Evolutionary conservation across 768 basidiomycete species (phyloP).

Genomic region (Sutorius australiensis): DNA sequence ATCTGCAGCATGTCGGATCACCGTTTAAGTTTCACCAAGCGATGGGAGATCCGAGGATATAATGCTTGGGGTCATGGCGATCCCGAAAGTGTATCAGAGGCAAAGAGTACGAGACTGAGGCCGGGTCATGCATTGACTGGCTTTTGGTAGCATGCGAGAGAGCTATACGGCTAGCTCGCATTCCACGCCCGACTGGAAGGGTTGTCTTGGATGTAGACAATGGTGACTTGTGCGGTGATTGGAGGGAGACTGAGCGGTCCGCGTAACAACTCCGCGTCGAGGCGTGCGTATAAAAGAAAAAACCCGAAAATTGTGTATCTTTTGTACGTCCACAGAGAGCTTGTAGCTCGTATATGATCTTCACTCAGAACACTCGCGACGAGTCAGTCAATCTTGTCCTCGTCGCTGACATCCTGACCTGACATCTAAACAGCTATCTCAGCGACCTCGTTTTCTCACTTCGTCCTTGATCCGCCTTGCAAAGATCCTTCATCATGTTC

Average conservation of each 20-base stretch:
- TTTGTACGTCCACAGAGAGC: conserved; percentile 3
- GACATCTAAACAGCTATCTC: conserved; percentile 20
- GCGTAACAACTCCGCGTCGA: not conserved
- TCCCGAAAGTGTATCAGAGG: too few species aligned
- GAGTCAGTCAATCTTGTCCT: conserved; percentile 22
- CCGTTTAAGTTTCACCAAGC: too few species aligned
- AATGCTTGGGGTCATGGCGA: too few species aligned
- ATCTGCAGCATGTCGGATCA: too few species aligned
- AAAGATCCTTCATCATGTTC: conserved; percentile 10
- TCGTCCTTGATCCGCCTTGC: conserved; percentile 4
- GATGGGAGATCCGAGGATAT: too few species aligned
- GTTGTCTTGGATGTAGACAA: too few species aligned
- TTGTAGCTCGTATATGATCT: conserved; percentile 27
- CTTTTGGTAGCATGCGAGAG: too few species aligned
- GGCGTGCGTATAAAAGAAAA: not conserved
- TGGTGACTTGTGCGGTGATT: not conserved
- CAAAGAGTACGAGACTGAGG: too few species aligned
- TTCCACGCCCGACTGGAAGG: not conserved
- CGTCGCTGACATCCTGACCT: conserved; percentile 3
- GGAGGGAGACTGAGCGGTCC: not conserved
- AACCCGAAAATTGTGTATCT: not conserved
- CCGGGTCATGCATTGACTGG: too few species aligned
- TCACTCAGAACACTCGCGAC: conserved; percentile 34
- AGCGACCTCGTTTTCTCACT: conserved; percentile 33
- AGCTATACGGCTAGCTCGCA: not conserved